Evolutionary conservation across 192 early-diverging fungal genomes (phyloP), one percentile per base, ranked within the genome.

Genomic region (Dispira simplex): DNA sequence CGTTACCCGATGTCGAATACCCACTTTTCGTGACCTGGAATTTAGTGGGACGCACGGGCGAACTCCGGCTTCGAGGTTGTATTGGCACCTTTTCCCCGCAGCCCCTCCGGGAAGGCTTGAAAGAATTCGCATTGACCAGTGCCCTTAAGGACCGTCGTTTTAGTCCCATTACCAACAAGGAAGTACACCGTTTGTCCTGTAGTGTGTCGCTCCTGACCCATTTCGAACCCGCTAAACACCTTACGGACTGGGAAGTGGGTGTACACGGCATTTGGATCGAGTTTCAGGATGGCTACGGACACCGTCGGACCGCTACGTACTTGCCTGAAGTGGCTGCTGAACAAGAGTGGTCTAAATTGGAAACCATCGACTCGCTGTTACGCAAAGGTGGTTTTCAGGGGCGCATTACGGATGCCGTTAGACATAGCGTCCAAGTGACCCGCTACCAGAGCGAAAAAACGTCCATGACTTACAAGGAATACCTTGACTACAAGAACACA

Each of bases 241-340:
- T 84, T 64, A 66, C 84, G 39, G 95, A 98, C 71, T 98, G 95
- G 95, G 83, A 86, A 62, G 64, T 94, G 57, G 95, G 95, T 20
- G 75, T 64, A 13, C 95, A 98, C 75, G 95, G 95, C 8, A 88
- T 98, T 47, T 89, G 92, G 87, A 93, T 98, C 43, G 89, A 91
- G 68, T 95, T 95, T 64, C 63, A 63, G 11, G 68, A 78, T 26
- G 65, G 70, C 18, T 63, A 75, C 23, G 79, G 79, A 2, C 64
- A 69, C 3, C 81, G 76, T 26, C 67, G 56, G 48, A 87, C 90
- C 0, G 86, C 92, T 8, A 98, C 95, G 9, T 98, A 89, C 74
- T 74, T 98, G 52, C 95, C 95, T 11, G 90, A 95, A 66, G 87
- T 98, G 46, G 84, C 87, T 9, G 59, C 64, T 32, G 92, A 96